Conservation (phyloP, 2,329 filamentous ascomycete genomes). For the Talaromyces sp. region DNA sequence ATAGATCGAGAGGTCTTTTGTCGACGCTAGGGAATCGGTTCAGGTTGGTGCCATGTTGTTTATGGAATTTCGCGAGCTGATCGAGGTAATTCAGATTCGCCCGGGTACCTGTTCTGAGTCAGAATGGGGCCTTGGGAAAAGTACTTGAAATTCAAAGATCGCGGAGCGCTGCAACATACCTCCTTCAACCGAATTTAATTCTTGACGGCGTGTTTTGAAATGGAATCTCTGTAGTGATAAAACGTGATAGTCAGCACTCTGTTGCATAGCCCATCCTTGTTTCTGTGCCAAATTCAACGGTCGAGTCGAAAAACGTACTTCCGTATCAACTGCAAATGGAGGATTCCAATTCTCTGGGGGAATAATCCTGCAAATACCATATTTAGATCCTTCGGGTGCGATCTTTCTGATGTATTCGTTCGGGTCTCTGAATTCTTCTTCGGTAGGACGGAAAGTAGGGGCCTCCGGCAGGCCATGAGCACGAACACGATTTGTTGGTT, state of each 20-base stretch:
- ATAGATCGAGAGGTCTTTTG: slow-evolving; percentile 93
- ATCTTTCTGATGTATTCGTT: slow-evolving; percentile 94
- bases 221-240: slow-evolving; percentile 71
- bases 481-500: slow-evolving; percentile 71
- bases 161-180: slow-evolving; percentile 55
- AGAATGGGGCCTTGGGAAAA: slow-evolving; percentile 33
- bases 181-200: slow-evolving; percentile 96
- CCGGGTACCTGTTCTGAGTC: slow-evolving; percentile 67
- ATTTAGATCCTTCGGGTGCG: slow-evolving; percentile 76
- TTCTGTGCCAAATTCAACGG: neutral
- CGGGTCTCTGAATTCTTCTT: slow-evolving; percentile 92
- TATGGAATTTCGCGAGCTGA: slow-evolving; percentile 92
- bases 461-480: slow-evolving; percentile 85
- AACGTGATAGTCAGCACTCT: slow-evolving; percentile 27
- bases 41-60: slow-evolving; percentile 89
- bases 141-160: slow-evolving; percentile 29
- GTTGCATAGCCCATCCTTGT: neutral
- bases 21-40: slow-evolving; percentile 95
- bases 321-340: slow-evolving; percentile 91
- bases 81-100: slow-evolving; percentile 96
- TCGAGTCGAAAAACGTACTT: slow-evolving; percentile 59
- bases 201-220: slow-evolving; percentile 92
- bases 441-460: slow-evolving; percentile 82
- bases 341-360: slow-evolving; percentile 93
- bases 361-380: slow-evolving; percentile 92